phyloP scores from a whole-genome alignment of 345 rosid genomes.

The Boechera retrofracta region DNA sequence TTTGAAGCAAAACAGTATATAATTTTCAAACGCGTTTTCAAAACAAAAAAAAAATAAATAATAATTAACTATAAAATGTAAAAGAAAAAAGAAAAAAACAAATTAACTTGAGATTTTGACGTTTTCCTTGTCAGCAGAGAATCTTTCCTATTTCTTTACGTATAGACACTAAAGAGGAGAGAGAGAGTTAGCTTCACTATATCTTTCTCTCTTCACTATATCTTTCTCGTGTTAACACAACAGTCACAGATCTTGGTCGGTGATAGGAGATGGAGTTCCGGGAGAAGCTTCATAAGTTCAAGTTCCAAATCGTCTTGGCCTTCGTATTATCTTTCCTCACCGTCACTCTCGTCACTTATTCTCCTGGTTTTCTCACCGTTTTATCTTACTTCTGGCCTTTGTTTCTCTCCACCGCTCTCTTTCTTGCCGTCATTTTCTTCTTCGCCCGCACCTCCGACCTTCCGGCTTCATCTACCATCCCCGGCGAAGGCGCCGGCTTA shows the following conservation, averaged over 20 bases:
- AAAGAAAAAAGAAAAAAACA: not conserved
- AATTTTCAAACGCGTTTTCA: not conserved
- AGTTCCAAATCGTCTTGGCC: slow-evolving; percentile 55
- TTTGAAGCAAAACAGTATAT: not conserved
- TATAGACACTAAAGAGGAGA: slow-evolving; percentile 26
- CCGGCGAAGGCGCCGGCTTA: slow-evolving; percentile 48
- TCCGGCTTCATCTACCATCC: slow-evolving; percentile 38
- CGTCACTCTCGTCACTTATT: slow-evolving; percentile 50
- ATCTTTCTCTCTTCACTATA: not conserved
- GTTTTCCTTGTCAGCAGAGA: slow-evolving; percentile 39
- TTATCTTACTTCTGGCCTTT: slow-evolving; percentile 91
- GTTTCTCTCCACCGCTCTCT: slow-evolving; percentile 85
- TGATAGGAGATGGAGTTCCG: slow-evolving; percentile 62
- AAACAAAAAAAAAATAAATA: not conserved
- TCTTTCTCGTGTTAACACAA: slow-evolving; percentile 9
- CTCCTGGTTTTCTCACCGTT: slow-evolving; percentile 77
- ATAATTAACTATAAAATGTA: not conserved
- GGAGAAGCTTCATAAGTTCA: slow-evolving; percentile 61
- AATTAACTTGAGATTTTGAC: slow-evolving; percentile 36
- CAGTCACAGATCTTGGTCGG: slow-evolving; percentile 33
- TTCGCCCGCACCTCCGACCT: slow-evolving; percentile 60
- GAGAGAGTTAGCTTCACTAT: not conserved
- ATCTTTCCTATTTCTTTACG: slow-evolving; percentile 41
- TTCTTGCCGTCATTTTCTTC: slow-evolving; percentile 71
- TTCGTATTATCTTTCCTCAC: slow-evolving; percentile 44